Base-by-base conservation (phyloP, 768 basidiomycete genomes). In the Amanita subjunquillea region DNA sequence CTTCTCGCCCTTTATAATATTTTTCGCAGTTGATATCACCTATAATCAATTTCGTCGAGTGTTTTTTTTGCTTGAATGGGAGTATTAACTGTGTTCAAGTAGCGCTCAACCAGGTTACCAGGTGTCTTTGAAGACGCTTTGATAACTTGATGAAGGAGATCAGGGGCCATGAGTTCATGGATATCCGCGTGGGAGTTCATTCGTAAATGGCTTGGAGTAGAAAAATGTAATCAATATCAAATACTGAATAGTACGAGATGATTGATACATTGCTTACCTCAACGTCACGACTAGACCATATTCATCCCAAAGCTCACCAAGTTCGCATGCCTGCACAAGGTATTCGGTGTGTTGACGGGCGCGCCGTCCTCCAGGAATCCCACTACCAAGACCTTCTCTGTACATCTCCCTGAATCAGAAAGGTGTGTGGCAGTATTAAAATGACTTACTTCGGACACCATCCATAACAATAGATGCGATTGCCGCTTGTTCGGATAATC, bases 121-220 rank as follows among this genome's bases (percentile, higher is more conserved):
- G 55, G 51, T 72, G 71, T 72, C 71, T 50, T 72, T 72, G 58
- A 72, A 73, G 1, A 60, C 63, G 7, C 71, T 53, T 72, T 72
- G 58, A 72, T 70, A 3, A 74, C 23, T 55, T 73, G 25, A 27
- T 27, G 25, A 27, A 27, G 25, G 25, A 27, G 25, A 5, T 27
- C 25, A 2, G 25, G 25, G 25, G 25, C 25, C 25, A 27, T 27
- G 25, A 27, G 25, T 27, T 27, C 25, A 27, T 27, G 25, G 25
- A 70, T 70, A 54, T 72, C 64, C 0, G 70, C 69, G 12, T 62
- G 69, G 69, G 54, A 68, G 69, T 22, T 51, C 40, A 51, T 61
- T 43, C 1, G 65, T 69, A 51, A 67, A 70, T 7, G 66, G 66
- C 68, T 68, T 32, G n/a, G 41, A 30, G 4, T n/a, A n/a, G 22